Evolutionary conservation across 2,329 filamentous ascomycete species (phyloP), one percentile per base, ranked within the genome.

Genomic region (Teratosphaeria pseudoeucalypti): DNA sequence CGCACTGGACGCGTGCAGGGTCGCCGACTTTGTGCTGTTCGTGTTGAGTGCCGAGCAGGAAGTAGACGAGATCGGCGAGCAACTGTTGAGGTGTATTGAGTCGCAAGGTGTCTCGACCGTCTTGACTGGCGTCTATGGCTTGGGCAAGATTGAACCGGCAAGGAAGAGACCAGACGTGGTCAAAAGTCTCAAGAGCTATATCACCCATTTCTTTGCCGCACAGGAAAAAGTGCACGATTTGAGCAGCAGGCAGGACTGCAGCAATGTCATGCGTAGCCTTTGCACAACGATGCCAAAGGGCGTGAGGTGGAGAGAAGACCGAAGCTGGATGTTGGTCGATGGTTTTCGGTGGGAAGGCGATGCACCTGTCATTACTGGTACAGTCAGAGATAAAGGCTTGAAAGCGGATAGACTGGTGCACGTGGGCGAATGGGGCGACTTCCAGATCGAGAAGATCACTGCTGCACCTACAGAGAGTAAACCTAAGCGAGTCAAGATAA

Each of bases 321-420:
- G 94, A 66, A 95, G 91, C 68, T 99, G 94, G 89, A 90, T 99
- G 87, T 77, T 96, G 60, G 84, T 92, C 4, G 94, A 99, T 65
- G 83, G 92, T 32, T 79, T 96, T 57, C 77, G 83, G 66, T 95
- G 91, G 81, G 79, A 83, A 26, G 72, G 71, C 16, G 78, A 80
- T 1, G 80, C 82, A 54, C 67, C 72, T 26, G 70, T 73, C 2
- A 71, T 99, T 52, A 95, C 90, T 0, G 94, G 94, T 65, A 84
- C 94, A 3, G 85, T 97, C 32, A 83, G 94, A 69, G 94, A 94
- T 37, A 89, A 85, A 70, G 87, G 88, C 9, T 74, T 99, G 57
- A 97, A 96, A 72, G 88, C 90, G 3, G 91, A 99, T 72, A 85
- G 94, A 60, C 78, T 99, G 49, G 83, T 96, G 6, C 92, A 97